Evolutionary conservation across 2,329 filamentous ascomycete genomes (phyloP), one percentile per base, ranked within the genome.

Genomic region (Scopulariopsis brevicaulis): DNA sequence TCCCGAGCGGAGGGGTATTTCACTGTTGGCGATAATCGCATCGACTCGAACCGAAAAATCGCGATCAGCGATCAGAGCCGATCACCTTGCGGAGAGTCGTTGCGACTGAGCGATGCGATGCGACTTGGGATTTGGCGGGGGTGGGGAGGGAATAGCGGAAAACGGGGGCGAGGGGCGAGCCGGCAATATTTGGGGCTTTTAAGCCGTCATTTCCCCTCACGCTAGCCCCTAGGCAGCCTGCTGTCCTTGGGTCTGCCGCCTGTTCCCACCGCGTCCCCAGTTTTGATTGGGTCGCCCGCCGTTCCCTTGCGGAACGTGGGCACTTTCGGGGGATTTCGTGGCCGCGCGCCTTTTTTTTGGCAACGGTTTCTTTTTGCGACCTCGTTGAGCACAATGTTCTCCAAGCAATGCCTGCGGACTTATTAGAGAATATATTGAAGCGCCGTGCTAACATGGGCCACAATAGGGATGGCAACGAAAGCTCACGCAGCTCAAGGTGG

Each of bases 391-490:
- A 8, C 28, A 32, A 32, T 32, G 28, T 32, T 46, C 40, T n/a
- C 18, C 15, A n/a, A 6, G 40, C 40, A 18, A 46, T n/a, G 40
- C 40, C 18, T 7, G 40, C 18, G n/a, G 5, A 18, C 15, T 18
- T 46, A n/a, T n/a, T 46, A 6, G 18, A 50, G 22, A 15, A 50
- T 14, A n/a, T 20, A 22, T n/a, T 22, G 12, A 11, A 8, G n/a
- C 20, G 11, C n/a, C 12, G n/a, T 32, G 35, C 37, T 55, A 32
- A 52, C 54, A 7, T 35, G 5, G 18, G 55, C 8, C 60, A 62
- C 50, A 58, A 53, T 66, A 97, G 92, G 89, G 86, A 74, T 99
- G 94, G 94, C 92, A 97, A 77, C 80, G 86, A 66, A 96, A 95
- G 73, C 80, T 99, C 40, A 88, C 92, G 1, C 84, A 85, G 64